Evolutionary conservation across 1,284 basidiomycete species (phyloP).

Genomic region (Irpex lacteus): DNA sequence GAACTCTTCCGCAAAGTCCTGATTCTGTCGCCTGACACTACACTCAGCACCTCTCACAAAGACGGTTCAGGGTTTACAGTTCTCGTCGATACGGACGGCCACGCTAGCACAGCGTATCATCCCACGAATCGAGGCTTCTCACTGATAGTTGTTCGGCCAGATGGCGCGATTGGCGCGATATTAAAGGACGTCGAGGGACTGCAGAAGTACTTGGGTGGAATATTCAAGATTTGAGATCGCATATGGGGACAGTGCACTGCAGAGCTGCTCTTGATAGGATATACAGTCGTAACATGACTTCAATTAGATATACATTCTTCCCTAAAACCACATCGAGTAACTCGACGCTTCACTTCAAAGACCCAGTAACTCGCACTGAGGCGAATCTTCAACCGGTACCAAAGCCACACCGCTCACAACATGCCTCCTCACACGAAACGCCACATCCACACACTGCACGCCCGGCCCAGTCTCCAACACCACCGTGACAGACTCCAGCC

Average conservation of each 20-base stretch:
- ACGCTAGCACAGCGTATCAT: slow-evolving; percentile 14
- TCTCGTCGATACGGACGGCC: slow-evolving; percentile 13
- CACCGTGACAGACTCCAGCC: background rate
- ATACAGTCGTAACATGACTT: background rate
- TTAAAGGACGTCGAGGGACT: slow-evolving; percentile 10
- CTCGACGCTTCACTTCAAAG: no score
- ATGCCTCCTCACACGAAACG: no score
- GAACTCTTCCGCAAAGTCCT: slow-evolving; percentile 11
- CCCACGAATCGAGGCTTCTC: background rate
- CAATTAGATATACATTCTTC: no score
- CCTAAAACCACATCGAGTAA: no score
- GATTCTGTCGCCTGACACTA: background rate
- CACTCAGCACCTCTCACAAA: background rate
- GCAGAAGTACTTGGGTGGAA: slow-evolving; percentile 10
- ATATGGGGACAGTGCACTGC: background rate
- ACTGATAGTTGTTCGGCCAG: slow-evolving; percentile 20
- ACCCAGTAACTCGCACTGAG: no score
- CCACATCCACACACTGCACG: no score
- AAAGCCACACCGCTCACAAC: no score
- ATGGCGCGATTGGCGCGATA: slow-evolving; percentile 21
- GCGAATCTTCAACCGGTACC: no score
- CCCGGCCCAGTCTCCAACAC: background rate
- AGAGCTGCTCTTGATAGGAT: background rate
- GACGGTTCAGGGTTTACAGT: background rate
- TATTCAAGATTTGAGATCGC: background rate